A percentile compares a stretch with the other conserved stretches of the same genome.
These are phyloP conservation scores for Aulographum hederae DNA, from an alignment of 2,329 filamentous ascomycete genomes.

Conservation along the genomic window DNA sequence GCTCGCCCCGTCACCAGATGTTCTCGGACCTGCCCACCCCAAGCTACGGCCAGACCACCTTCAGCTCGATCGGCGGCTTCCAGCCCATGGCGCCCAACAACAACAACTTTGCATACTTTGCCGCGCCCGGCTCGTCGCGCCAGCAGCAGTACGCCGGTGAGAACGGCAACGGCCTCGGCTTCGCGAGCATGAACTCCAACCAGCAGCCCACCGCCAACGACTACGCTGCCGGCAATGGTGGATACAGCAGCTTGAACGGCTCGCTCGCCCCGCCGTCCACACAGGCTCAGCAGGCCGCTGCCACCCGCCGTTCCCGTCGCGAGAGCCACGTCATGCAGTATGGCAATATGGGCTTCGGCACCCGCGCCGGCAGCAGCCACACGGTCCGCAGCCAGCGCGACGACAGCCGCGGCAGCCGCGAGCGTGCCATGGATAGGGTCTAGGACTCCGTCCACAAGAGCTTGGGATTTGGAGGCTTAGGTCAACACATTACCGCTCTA, in stretches of 20 bases:
- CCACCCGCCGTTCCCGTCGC: too few relatives aligned
- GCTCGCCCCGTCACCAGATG: constrained; percentile 46
- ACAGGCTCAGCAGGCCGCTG: too few relatives aligned
- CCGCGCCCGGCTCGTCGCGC: neutral
- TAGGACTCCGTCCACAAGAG: too few relatives aligned
- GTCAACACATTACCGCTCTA: too few relatives aligned
- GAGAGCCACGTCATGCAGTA: too few relatives aligned
- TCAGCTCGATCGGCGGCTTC: constrained; percentile 13
- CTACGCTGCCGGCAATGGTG: constrained; percentile 13
- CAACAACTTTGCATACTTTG: neutral
- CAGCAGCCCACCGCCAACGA: constrained; percentile 5
- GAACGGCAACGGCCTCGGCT: constrained; percentile 8
- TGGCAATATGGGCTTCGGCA: too few relatives aligned
- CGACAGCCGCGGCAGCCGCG: too few relatives aligned
- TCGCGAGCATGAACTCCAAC: constrained; percentile 14
- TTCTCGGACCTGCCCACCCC: constrained; percentile 49
- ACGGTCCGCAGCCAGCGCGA: too few relatives aligned
- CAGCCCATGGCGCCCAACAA: constrained; percentile 4
- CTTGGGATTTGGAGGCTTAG: too few relatives aligned
- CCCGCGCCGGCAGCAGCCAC: too few relatives aligned
- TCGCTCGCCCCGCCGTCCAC: constrained; percentile 7
- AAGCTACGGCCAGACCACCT: constrained; percentile 38
- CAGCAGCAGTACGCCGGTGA: constrained; percentile 1
- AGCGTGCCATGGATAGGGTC: too few relatives aligned
- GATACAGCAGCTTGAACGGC: constrained; percentile 14